phyloP scores from a whole-genome alignment of 2,329 filamentous ascomycete genomes.

The Fonsecaea erecta region DNA sequence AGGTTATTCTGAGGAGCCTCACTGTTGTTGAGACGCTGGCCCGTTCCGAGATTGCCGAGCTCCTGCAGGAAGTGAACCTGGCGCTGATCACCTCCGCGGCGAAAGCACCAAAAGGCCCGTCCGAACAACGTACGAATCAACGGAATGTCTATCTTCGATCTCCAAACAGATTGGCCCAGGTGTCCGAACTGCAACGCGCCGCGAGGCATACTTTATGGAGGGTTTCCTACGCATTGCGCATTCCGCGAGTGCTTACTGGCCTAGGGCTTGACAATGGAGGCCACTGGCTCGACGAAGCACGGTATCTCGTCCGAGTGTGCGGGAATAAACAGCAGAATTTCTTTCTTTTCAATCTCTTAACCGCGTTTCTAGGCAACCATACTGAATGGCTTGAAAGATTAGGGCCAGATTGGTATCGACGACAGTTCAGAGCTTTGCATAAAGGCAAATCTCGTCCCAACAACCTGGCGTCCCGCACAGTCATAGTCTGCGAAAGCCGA shows the following conservation, averaged over 20 bases:
- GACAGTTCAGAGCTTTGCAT: conserved; percentile 56
- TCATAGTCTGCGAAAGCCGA: conserved; percentile 63
- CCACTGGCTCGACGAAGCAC: conserved; percentile 64
- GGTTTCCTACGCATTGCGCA: conserved; percentile 60
- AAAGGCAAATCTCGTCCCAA: conserved; percentile 53
- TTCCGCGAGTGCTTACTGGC: conserved; percentile 61
- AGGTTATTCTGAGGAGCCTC: conserved; percentile 61
- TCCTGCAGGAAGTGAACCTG: conserved; percentile 55
- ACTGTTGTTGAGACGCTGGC: conserved; percentile 59
- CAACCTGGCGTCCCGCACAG: conserved; percentile 58
- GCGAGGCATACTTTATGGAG: conserved; percentile 55
- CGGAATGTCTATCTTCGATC: conserved; percentile 54
- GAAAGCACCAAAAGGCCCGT: conserved; percentile 51
- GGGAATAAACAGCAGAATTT: conserved; percentile 63
- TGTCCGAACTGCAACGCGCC: conserved; percentile 49
- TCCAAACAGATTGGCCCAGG: conserved; percentile 53
- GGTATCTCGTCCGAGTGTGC: conserved; percentile 60
- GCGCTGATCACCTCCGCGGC: conserved; percentile 40
- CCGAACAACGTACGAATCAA: conserved; percentile 55
- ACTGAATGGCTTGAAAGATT: conserved; percentile 63
- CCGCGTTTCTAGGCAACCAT: conserved; percentile 64
- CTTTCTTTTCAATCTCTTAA: conserved; percentile 63
- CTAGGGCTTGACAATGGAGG: conserved; percentile 58
- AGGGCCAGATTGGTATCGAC: conserved; percentile 60
- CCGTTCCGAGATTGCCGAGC: conserved; percentile 56